Conservation (phyloP, 1,284 basidiomycete species). For the Quambalaria eucalypti region DNA sequence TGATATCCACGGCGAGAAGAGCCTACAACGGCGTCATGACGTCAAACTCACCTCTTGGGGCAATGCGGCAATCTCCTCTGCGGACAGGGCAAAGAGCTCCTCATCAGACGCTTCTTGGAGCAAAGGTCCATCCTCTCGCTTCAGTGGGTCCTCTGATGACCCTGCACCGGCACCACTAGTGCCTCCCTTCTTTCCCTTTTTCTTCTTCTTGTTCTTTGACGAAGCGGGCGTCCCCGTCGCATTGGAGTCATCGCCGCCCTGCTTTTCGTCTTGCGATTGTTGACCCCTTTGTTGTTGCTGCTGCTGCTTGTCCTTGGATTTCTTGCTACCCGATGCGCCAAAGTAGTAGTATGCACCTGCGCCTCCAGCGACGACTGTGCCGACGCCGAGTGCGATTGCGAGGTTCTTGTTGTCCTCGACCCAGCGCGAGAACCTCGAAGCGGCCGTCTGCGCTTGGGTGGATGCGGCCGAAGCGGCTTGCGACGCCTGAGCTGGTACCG, state of each 20-base stretch:
- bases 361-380: constrained; percentile 22
- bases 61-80: constrained; percentile 31
- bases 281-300: background rate
- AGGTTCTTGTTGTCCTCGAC: constrained; percentile 39
- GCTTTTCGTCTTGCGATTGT: background rate
- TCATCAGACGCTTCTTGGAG: constrained; percentile 41
- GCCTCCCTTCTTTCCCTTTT: constrained; percentile 18
- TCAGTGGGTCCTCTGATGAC: constrained; percentile 7
- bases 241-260: constrained; percentile 15
- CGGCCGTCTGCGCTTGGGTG: background rate
- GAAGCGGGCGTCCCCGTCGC: constrained; percentile 16
- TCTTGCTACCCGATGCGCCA: constrained; percentile 13
- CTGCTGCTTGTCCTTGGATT: background rate
- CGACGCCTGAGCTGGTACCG: background rate
- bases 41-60: constrained; percentile 19
- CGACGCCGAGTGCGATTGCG: constrained; percentile 34
- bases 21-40: background rate
- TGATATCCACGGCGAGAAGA: background rate
- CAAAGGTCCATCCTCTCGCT: constrained; percentile 26
- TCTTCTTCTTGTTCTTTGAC: constrained; percentile 36
- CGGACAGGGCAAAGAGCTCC: constrained; percentile 29
- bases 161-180: background rate
- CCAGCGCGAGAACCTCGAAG: constrained; percentile 16
- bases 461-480: constrained; percentile 1
- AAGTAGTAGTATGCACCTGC: constrained; percentile 38